These are phyloP conservation scores for Boletus subparvulus DNA, from an alignment of 768 basidiomycete genomes.

Conservation along the genomic window DNA sequence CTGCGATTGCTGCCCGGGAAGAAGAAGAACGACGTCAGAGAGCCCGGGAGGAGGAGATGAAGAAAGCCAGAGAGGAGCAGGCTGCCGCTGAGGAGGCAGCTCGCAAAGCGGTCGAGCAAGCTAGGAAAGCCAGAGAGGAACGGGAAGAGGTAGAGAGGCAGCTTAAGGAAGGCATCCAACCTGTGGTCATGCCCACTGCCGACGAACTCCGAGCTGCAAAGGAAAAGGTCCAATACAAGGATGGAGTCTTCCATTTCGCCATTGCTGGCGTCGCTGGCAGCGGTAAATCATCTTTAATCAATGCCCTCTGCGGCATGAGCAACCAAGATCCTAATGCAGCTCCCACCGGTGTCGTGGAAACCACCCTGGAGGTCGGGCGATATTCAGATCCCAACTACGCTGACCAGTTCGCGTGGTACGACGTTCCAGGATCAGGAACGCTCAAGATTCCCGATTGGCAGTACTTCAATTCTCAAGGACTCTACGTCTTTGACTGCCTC, in stretches of 20 bases:
- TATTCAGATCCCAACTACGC: slow-evolving; percentile 29
- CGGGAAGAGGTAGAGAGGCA: slow-evolving; percentile 23
- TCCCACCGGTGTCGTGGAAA: slow-evolving; percentile 34
- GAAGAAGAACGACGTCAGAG: slow-evolving; percentile 25
- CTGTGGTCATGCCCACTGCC: slow-evolving; percentile 30
- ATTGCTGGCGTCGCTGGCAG: slow-evolving; percentile 32
- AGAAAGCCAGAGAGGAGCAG: slow-evolving; percentile 12
- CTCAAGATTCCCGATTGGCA: slow-evolving; percentile 37
- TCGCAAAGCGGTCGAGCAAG: slow-evolving; percentile 22
- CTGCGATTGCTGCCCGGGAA: slow-evolving; percentile 24
- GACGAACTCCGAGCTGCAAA: slow-evolving; percentile 27
- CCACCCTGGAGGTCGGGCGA: slow-evolving; percentile 30
- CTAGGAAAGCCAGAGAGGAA: slow-evolving; percentile 21
- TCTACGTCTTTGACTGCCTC: slow-evolving; percentile 38
- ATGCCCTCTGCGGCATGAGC: slow-evolving; percentile 32
- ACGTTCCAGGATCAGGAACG: slow-evolving; percentile 39
- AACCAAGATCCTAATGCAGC: slow-evolving; percentile 31
- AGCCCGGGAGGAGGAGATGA: slow-evolving; percentile 21
- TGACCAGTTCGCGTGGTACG: slow-evolving; percentile 36
- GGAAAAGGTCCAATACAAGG: slow-evolving; percentile 25
- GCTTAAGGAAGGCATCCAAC: slow-evolving; percentile 29
- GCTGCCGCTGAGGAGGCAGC: slow-evolving; percentile 28
- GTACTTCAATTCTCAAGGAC: slow-evolving; percentile 39
- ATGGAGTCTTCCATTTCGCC: slow-evolving; percentile 32
- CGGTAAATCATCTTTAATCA: slow-evolving; percentile 34